phyloP scores from a whole-genome alignment of 192 early-diverging fungal species.

The Backusella morwellensis region DNA sequence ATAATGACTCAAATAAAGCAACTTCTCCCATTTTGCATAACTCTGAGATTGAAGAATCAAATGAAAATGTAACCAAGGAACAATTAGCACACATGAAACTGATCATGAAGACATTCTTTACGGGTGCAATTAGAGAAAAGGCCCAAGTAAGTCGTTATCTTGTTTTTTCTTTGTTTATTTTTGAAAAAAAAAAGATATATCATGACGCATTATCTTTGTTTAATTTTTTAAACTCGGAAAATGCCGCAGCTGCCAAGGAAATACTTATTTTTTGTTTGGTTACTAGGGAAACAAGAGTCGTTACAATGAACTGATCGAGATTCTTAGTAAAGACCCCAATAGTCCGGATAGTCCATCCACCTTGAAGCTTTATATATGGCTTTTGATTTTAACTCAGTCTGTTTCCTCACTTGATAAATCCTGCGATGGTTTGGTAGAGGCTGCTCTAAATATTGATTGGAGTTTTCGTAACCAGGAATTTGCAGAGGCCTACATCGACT shows the following conservation, averaged over 20 bases:
- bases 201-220: not conserved
- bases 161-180: not conserved
- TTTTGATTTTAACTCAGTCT: conserved; percentile 42
- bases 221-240: conserved; percentile 7
- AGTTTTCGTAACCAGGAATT: conserved; percentile 44
- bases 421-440: conserved; percentile 52
- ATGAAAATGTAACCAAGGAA: not conserved
- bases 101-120: not conserved
- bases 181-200: not conserved
- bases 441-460: conserved; percentile 64
- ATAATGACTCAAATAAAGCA: not conserved
- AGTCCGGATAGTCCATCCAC: not conserved
- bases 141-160: not conserved
- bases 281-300: not conserved
- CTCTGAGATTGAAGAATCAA: not conserved
- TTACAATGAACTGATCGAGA: not conserved
- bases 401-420: conserved; percentile 45
- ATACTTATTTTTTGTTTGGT: not conserved
- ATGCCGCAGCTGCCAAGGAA: not conserved
- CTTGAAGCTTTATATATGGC: conserved; percentile 41
- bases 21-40: not conserved
- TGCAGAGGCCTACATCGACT: conserved; percentile 54
- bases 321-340: not conserved
- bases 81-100: not conserved
- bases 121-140: conserved; percentile 1